These are phyloP conservation scores for Epichloe amarillans DNA, from an alignment of 2,329 filamentous ascomycete genomes.

Conservation along the genomic window DNA sequence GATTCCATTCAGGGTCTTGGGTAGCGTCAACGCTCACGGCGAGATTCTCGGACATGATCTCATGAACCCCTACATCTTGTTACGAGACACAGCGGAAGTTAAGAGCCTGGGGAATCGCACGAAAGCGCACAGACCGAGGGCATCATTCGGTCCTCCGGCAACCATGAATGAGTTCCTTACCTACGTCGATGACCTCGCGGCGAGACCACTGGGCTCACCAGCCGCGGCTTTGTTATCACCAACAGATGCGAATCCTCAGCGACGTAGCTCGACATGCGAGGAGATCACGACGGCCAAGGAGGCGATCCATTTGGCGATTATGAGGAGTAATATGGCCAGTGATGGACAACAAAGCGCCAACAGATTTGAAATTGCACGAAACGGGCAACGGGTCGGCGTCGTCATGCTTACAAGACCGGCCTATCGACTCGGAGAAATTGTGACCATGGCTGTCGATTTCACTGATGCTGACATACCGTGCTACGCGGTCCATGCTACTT, in stretches of 20 bases:
- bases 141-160: slow-evolving; percentile 18
- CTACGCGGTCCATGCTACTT: slow-evolving; percentile 69
- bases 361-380: slow-evolving; percentile 86
- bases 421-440: slow-evolving; percentile 77
- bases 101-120: slow-evolving; percentile 24
- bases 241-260: slow-evolving; percentile 43
- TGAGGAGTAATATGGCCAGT: slow-evolving; percentile 60
- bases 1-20: slow-evolving; percentile 82
- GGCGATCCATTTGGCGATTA: slow-evolving; percentile 79
- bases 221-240: slow-evolving; percentile 57
- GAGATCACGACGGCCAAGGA: slow-evolving; percentile 58
- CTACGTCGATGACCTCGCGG: slow-evolving; percentile 65
- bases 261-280: slow-evolving; percentile 40
- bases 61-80: slow-evolving; percentile 83
- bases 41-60: slow-evolving; percentile 87
- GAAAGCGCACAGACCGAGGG: slow-evolving; percentile 16
- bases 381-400: slow-evolving; percentile 81
- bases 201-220: slow-evolving; percentile 39
- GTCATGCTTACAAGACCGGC: slow-evolving; percentile 79
- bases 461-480: slow-evolving; percentile 62
- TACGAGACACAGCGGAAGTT: slow-evolving; percentile 68
- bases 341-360: slow-evolving; percentile 71
- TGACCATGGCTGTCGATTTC: slow-evolving; percentile 79
- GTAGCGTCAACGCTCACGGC: slow-evolving; percentile 79
- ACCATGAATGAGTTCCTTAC: slow-evolving; percentile 55